These are phyloP conservation scores for Colletotrichum karsti DNA, from an alignment of 2,329 filamentous ascomycete genomes.

Conservation along the genomic window DNA sequence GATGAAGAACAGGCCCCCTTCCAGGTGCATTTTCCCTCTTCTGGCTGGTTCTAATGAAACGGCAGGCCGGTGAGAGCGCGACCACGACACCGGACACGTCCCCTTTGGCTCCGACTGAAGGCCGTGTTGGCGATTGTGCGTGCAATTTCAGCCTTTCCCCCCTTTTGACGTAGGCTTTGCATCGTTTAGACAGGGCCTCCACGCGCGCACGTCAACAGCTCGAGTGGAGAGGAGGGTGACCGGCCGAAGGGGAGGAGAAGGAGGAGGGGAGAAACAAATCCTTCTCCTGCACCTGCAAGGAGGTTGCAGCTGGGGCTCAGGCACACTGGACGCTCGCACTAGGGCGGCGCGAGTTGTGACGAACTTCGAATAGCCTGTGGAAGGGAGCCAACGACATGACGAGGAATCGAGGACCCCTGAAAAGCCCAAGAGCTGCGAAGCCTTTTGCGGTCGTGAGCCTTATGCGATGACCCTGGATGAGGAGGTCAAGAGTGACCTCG, in stretches of 20 bases:
- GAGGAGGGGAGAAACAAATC: background rate
- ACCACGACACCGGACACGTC: background rate
- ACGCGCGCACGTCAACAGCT: slow-evolving; percentile 23
- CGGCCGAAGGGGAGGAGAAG: background rate
- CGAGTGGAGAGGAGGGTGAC: background rate
- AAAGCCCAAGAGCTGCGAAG: background rate
- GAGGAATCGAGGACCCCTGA: slow-evolving; percentile 6
- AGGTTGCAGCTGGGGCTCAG: background rate
- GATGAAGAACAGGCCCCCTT: slow-evolving; percentile 23
- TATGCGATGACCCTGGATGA: background rate
- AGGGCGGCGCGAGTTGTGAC: slow-evolving; percentile 7
- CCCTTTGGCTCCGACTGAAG: background rate
- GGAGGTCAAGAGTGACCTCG: background rate
- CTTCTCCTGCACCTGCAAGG: slow-evolving; percentile 20
- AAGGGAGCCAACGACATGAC: slow-evolving; percentile 12
- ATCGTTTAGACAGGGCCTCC: slow-evolving; percentile 15
- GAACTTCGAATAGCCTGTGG: slow-evolving; percentile 3
- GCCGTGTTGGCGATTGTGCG: background rate
- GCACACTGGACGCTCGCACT: background rate
- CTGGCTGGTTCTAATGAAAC: slow-evolving; percentile 26
- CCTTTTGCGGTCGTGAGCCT: too few relatives aligned
- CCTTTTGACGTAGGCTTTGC: slow-evolving; percentile 10
- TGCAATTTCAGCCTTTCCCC: slow-evolving; percentile 19
- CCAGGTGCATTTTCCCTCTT: slow-evolving; percentile 19
- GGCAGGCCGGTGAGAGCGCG: slow-evolving; percentile 19